phyloP scores from a whole-genome alignment of 2,329 filamentous ascomycete genomes.

The Calonectria naviculata region DNA sequence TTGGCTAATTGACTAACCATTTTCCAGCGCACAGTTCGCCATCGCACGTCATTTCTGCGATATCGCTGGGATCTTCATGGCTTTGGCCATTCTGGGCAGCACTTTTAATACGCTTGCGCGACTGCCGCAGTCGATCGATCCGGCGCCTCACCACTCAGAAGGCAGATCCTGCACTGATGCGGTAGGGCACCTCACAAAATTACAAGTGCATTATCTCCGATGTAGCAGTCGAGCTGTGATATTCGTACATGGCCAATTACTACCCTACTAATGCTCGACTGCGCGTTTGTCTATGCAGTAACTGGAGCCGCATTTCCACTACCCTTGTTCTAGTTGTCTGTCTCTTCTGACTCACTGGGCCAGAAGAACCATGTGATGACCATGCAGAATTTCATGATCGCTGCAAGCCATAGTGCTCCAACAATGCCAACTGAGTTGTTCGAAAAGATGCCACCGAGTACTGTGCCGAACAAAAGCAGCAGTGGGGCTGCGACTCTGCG shows the following conservation, averaged over 20 bases:
- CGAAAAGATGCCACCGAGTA: slow-evolving; percentile 60
- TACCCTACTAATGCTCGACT: not conserved
- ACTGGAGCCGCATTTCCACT: not conserved
- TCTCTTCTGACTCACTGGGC: slow-evolving; percentile 56
- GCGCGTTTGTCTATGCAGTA: not conserved
- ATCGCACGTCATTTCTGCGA: slow-evolving; percentile 12
- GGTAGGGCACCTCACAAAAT: not conserved
- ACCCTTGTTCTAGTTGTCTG: not conserved
- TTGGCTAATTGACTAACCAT: not conserved
- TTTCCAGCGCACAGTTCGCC: not conserved
- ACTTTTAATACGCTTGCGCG: not conserved
- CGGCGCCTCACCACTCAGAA: not conserved
- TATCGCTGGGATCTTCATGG: slow-evolving; percentile 15
- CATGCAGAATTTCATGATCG: slow-evolving; percentile 66
- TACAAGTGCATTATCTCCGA: not conserved
- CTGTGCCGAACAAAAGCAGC: slow-evolving; percentile 60
- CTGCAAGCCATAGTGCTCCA: slow-evolving; percentile 69
- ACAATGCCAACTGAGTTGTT: slow-evolving; percentile 59
- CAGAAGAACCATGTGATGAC: slow-evolving; percentile 70
- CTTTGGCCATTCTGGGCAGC: not conserved
- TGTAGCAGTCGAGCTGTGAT: not conserved
- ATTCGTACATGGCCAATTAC: slow-evolving; percentile 6
- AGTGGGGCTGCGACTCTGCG: slow-evolving; percentile 60
- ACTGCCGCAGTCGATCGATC: not conserved
- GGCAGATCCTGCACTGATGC: slow-evolving; percentile 18